phyloP scores from a whole-genome alignment of 2,329 filamentous ascomycete genomes.

The Xylogone sp. region DNA sequence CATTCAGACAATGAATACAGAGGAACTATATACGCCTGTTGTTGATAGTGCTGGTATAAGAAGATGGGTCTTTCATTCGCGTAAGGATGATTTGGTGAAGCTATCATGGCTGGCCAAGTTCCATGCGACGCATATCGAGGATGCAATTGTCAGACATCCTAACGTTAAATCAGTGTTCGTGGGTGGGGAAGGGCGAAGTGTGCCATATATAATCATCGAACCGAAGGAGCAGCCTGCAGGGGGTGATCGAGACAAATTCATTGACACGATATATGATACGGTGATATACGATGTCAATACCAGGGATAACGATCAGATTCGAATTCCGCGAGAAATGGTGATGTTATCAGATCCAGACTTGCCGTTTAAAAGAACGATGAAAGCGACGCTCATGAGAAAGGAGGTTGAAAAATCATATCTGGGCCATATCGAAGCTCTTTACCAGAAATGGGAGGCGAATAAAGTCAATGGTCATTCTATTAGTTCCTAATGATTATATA shows the following conservation, averaged over 20 bases:
- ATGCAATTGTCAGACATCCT: background rate
- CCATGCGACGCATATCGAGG: slow-evolving; percentile 1
- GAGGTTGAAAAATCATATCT: background rate
- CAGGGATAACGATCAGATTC: background rate
- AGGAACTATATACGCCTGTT: background rate
- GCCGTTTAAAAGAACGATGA: background rate
- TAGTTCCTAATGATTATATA: too few species aligned
- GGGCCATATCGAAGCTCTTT: background rate
- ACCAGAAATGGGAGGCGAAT: background rate
- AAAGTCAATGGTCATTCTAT: too few species aligned
- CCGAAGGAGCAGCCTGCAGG: background rate
- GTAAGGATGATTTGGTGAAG: slow-evolving; percentile 1
- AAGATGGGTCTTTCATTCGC: background rate
- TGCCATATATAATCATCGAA: slow-evolving; percentile 1
- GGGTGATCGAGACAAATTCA: background rate
- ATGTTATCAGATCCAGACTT: slow-evolving; percentile 1
- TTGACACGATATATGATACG: background rate
- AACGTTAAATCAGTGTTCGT: background rate
- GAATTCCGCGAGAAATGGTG: background rate
- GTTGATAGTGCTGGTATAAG: background rate
- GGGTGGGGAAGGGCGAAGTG: background rate
- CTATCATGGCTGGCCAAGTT: slow-evolving; percentile 2
- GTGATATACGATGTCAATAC: background rate
- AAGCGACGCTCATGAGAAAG: background rate
- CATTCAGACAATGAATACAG: background rate